Evolutionary conservation across 1,139 yeast species (phyloP), one percentile per base, ranked within the genome.

Genomic region (Debaryomycetaceae sp.): DNA sequence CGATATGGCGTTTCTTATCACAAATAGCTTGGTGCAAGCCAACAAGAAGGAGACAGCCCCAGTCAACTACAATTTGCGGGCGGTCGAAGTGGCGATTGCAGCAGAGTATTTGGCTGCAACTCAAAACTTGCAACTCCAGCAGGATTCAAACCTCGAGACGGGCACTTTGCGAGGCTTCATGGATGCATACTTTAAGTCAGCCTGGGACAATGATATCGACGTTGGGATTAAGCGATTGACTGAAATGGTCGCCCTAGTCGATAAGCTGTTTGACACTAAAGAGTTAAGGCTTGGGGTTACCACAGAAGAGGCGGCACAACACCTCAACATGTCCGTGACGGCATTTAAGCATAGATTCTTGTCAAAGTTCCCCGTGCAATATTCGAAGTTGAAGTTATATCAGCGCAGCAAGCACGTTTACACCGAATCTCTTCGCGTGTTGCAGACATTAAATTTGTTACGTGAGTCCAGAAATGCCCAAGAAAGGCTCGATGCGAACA

Each of bases 1-100:
- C 35, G 66, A 68, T 22, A 55, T 77, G 37, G 68, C 68, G 4
- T 78, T 80, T 45, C 67, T 81, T 31, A 71, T 81, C 30, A 74
- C 86, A 26, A 79, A 81, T 53, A 70, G 83, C 30, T 62, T 80
- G 37, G 74, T 76, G 23, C 71, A 68, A 19, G 71, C 84, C 15
- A 78, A 78, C 54, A 81, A 80, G 49, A 72, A 71, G 37, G 83
- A 77, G 46, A 77, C 88, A 3, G 88, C 83, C 1, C 85, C 88
- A 1, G 58, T 66, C 14, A 76, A 77, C 50, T 81, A 81, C 53
- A 81, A 81, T 49, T 61, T 81, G 46, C 65, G 89, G 30, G 86
- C 78, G 4, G 85, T 78, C 14, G 88, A 80, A 46, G 79, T 76
- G 35, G 77, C 80, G 1, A 57, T 77, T 15, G 83, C 83, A 4